These are phyloP conservation scores for Aphanomyces stellatus DNA, from an alignment of 352 stramenopile species.

Conservation along the genomic window DNA sequence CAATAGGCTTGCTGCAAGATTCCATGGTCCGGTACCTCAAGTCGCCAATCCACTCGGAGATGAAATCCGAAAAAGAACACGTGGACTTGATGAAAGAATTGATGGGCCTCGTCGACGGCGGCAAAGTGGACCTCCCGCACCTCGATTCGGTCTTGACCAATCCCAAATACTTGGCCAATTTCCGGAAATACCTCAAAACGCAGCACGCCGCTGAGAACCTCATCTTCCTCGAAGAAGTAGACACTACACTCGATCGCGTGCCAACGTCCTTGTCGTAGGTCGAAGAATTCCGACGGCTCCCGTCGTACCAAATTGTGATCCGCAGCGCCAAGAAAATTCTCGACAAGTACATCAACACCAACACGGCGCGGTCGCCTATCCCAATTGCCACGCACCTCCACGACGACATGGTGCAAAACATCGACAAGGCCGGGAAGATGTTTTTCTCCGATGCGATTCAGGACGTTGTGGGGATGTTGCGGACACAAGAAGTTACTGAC, in stretches of 20 bases:
- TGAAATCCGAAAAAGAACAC: conserved; percentile 27
- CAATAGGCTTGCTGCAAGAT: conserved; percentile 47
- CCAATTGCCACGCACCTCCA: conserved; percentile 38
- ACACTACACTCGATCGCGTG: not conserved
- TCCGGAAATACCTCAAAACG: conserved; percentile 58
- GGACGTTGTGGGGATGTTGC: conserved; percentile 68
- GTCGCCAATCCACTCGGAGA: conserved; percentile 48
- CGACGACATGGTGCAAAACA: conserved; percentile 36
- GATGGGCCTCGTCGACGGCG: conserved; percentile 52
- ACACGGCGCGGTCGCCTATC: conserved; percentile 46
- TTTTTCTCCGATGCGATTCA: conserved; percentile 70
- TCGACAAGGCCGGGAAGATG: conserved; percentile 54
- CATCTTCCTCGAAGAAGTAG: conserved; percentile 66
- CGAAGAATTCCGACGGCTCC: conserved; percentile 65
- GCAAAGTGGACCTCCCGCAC: conserved; percentile 65
- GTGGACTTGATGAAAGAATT: conserved; percentile 37
- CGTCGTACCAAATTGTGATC: conserved; percentile 77
- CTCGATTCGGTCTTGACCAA: conserved; percentile 67
- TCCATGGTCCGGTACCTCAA: conserved; percentile 73
- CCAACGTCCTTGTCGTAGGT: conserved; percentile 24
- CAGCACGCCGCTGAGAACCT: conserved; percentile 77
- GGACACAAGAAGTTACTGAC: conserved; percentile 61
- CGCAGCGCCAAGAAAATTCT: conserved; percentile 78
- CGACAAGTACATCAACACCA: conserved; percentile 74
- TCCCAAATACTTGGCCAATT: conserved; percentile 53